Evolutionary conservation across 768 basidiomycete genomes (phyloP).

Genomic region (Leucogyrophana mollusca): DNA sequence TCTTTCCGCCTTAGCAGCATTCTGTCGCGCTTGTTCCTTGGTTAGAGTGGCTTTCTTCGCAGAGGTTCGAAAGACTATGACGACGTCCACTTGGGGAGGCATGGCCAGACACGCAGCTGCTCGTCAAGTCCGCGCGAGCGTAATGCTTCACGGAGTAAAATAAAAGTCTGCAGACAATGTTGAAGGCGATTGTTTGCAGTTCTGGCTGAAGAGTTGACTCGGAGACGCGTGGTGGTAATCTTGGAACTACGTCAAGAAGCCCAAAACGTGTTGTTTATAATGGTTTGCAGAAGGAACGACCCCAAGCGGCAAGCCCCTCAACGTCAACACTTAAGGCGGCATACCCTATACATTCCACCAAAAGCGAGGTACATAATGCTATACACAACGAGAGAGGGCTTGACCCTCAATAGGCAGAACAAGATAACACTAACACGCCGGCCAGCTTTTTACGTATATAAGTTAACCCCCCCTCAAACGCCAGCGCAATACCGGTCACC

Average conservation of each 20-base stretch:
- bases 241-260: no score
- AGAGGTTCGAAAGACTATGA: slow-evolving; percentile 66
- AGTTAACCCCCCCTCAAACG: background rate
- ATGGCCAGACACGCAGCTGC: slow-evolving; percentile 20
- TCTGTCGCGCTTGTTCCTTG: slow-evolving; percentile 61
- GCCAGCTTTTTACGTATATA: slow-evolving; percentile 6
- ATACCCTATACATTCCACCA: background rate
- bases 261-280: slow-evolving; percentile 1
- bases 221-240: no score
- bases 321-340: no score
- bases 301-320: background rate
- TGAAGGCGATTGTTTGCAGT: no score
- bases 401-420: background rate
- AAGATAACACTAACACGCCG: slow-evolving; percentile 3
- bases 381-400: no score
- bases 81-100: slow-evolving; percentile 66
- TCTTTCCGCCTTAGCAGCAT: slow-evolving; percentile 60
- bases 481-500: slow-evolving; percentile 34
- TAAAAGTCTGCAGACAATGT: no score
- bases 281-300: slow-evolving; percentile 1
- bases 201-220: no score
- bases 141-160: no score
- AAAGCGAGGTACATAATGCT: slow-evolving; percentile 2
- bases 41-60: slow-evolving; percentile 37
- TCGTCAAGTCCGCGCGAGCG: no score